Evolutionary conservation across 306 rosid genomes (phyloP).

Genomic region (Pyrus betulifolia): DNA sequence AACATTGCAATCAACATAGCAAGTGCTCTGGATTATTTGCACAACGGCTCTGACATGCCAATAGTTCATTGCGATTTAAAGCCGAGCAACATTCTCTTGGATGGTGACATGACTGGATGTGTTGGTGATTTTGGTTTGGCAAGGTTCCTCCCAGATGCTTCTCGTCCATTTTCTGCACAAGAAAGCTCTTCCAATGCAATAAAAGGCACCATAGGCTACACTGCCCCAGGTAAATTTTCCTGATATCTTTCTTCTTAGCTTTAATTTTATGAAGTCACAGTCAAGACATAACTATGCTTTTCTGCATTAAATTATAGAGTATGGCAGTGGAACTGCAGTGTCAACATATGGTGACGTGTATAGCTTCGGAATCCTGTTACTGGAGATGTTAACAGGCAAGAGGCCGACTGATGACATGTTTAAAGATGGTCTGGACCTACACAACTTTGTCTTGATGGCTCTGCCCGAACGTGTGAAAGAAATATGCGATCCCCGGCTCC

Average conservation of each 20-base stretch:
- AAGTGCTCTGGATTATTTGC: background rate
- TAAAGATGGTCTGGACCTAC: slow-evolving; percentile 1
- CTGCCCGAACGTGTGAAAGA: background rate
- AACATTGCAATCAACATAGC: background rate
- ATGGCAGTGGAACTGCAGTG: background rate
- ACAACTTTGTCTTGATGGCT: background rate
- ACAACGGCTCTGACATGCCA: background rate
- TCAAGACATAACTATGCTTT: background rate
- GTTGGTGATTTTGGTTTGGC: background rate
- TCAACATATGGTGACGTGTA: background rate
- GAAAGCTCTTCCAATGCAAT: too few species aligned
- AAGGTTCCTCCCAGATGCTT: too few species aligned
- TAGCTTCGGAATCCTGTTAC: background rate
- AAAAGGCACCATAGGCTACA: too few species aligned
- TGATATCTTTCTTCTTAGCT: too few species aligned
- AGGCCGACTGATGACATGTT: background rate
- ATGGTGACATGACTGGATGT: background rate
- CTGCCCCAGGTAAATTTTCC: too few species aligned
- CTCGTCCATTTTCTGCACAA: too few species aligned
- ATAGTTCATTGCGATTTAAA: background rate
- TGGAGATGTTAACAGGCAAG: background rate
- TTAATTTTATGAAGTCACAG: too few species aligned
- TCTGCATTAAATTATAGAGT: background rate
- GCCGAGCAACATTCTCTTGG: background rate
- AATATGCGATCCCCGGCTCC: background rate